Conservation (phyloP, 2,329 filamentous ascomycete genomes). For the Ceratocystis papillata region DNA sequence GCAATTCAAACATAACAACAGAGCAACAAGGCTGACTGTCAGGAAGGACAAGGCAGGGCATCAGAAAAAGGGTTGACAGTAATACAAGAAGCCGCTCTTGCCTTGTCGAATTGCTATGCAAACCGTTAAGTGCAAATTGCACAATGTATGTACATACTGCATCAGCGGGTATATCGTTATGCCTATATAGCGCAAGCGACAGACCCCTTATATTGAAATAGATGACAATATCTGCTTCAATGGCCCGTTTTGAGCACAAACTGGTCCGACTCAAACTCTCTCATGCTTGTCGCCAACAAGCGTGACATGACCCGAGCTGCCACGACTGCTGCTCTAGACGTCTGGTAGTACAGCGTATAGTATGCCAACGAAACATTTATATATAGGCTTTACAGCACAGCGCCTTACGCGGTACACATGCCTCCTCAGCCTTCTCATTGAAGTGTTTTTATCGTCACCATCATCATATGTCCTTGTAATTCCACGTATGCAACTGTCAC, state of each 20-base stretch:
- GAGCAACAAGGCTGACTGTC: background rate
- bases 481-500: background rate
- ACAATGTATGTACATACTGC: background rate
- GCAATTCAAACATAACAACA: conserved; percentile 6
- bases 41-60: no score
- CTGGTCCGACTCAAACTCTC: background rate
- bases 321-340: background rate
- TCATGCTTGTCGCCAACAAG: background rate
- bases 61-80: conserved; percentile 9
- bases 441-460: no score
- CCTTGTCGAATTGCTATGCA: no score
- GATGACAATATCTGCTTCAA: no score
- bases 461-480: background rate
- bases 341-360: no score
- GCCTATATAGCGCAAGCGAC: no score
- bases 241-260: no score
- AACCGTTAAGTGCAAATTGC: background rate
- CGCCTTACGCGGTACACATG: background rate
- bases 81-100: no score
- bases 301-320: background rate
- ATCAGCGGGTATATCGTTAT: background rate
- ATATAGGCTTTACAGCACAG: background rate
- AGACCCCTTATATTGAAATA: no score
- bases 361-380: no score
- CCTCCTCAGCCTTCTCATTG: background rate